Percentiles rank a stretch among this genome's conserved stretches.
Conservation (phyloP, 2,329 filamentous ascomycete species). For the Aspergillus novofumigatus region DNA sequence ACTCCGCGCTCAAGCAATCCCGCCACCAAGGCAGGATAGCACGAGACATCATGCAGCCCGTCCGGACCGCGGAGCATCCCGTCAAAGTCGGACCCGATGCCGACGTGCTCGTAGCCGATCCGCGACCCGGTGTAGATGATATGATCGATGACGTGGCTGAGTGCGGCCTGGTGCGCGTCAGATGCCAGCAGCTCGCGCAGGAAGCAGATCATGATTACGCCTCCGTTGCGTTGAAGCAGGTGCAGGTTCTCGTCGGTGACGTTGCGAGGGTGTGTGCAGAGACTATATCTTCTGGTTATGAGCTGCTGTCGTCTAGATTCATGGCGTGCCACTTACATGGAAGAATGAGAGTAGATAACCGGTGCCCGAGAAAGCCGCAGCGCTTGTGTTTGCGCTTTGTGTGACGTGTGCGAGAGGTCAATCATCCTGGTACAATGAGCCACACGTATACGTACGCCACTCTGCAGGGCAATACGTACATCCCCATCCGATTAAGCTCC, state of each 20-base stretch:
- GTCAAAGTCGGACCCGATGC: slow-evolving; percentile 27
- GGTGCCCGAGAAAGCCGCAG: not conserved
- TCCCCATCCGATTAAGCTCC: not conserved
- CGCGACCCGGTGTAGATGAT: slow-evolving; percentile 21
- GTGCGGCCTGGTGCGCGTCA: not conserved
- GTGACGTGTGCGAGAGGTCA: not conserved
- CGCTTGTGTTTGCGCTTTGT: not conserved
- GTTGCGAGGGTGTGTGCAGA: not conserved
- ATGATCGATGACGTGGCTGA: slow-evolving; percentile 9
- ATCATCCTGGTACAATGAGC: not conserved
- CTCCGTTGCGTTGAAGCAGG: not conserved
- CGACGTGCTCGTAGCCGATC: slow-evolving; percentile 26
- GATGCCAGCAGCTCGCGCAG: not conserved
- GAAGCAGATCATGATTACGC: not conserved
- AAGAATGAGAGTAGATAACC: not conserved
- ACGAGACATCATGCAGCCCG: slow-evolving; percentile 56
- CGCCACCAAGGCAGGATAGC: slow-evolving; percentile 67
- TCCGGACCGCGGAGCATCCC: slow-evolving; percentile 12
- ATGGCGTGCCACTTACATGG: not conserved
- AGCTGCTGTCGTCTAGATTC: not conserved
- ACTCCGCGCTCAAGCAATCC: slow-evolving; percentile 66
- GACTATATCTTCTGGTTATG: not conserved
- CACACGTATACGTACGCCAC: too few relatives aligned
- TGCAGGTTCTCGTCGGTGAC: not conserved
- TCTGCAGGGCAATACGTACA: not conserved